Evolutionary conservation across 176 grass and related monocot species (phyloP).

Genomic region (Calamus simplicifolius): DNA sequence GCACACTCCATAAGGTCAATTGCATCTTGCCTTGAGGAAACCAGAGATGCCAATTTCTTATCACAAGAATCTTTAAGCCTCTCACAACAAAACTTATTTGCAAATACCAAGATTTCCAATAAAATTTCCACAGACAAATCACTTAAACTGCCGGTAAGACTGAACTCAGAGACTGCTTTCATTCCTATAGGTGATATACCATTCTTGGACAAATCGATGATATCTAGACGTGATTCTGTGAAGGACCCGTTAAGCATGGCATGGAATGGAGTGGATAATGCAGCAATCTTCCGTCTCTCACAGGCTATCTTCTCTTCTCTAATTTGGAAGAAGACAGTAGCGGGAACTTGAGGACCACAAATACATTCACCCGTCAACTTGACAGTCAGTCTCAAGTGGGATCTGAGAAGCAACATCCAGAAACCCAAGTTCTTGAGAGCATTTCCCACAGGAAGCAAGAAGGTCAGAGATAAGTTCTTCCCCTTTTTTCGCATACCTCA

Average conservation of each 20-base stretch:
- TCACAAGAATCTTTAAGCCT: constrained; percentile 79
- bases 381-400: constrained; percentile 23
- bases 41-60: constrained; percentile 60
- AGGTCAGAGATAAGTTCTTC: constrained; percentile 71
- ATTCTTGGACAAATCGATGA: constrained; percentile 87
- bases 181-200: constrained; percentile 63
- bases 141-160: constrained; percentile 35
- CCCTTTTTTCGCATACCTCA: constrained; percentile 64
- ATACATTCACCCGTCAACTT: constrained; percentile 18
- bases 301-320: constrained; percentile 54
- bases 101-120: constrained; percentile 70
- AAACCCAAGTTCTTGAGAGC: constrained; percentile 50
- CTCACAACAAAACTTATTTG: constrained; percentile 83
- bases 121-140: constrained; percentile 59
- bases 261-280: constrained; percentile 64
- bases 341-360: constrained; percentile 18
- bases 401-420: constrained; percentile 61
- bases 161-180: constrained; percentile 52
- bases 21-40: constrained; percentile 75
- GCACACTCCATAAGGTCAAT: constrained; percentile 68
- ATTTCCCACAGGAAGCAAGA: constrained; percentile 64
- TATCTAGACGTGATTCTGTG: constrained; percentile 70
- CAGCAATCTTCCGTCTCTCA: constrained; percentile 65
- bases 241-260: constrained; percentile 97
- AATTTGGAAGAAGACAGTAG: constrained; percentile 55